Conservation (phyloP, 805 yeast genomes). For the Vanderwaltozyma polyspora region DNA sequence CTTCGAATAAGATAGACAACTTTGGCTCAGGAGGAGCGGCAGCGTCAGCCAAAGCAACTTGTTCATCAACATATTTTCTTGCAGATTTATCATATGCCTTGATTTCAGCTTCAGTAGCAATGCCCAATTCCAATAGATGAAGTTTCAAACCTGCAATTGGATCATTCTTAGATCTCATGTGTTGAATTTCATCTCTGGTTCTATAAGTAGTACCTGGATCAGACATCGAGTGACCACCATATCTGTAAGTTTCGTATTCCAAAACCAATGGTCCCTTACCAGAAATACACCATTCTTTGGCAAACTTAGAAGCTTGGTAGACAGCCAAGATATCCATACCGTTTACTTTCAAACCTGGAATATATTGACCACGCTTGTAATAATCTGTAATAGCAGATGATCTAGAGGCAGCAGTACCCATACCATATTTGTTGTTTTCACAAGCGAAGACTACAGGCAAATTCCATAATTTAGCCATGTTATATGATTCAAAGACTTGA, state of each 20-base stretch:
- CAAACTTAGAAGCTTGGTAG: constrained; percentile 92
- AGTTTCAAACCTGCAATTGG: constrained; percentile 95
- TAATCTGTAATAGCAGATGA: constrained; percentile 94
- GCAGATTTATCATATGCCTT: constrained; percentile 92
- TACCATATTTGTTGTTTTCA: constrained; percentile 99
- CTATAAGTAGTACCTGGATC: constrained; percentile 99
- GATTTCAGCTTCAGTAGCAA: constrained; percentile 91
- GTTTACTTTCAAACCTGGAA: constrained; percentile 95
- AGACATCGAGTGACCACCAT: constrained; percentile 99
- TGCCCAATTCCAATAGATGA: constrained; percentile 65
- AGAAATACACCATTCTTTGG: constrained; percentile 86
- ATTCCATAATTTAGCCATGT: constrained; percentile 99
- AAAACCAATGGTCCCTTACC: constrained; percentile 95
- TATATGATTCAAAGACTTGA: constrained; percentile 93
- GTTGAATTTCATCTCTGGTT: constrained; percentile 99
- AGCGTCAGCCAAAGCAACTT: constrained; percentile 85
- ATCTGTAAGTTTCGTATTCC: constrained; percentile 97
- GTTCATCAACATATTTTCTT: constrained; percentile 90
- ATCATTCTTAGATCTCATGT: constrained; percentile 97
- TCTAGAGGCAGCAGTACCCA: constrained; percentile 98
- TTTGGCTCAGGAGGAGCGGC: constrained; percentile 93
- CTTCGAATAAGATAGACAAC: constrained; percentile 90
- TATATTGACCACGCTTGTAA: constrained; percentile 98
- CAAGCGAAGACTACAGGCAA: constrained; percentile 91
- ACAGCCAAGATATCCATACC: constrained; percentile 97